phyloP scores from a whole-genome alignment of 805 yeast species.

The Torulaspora franciscae region DNA sequence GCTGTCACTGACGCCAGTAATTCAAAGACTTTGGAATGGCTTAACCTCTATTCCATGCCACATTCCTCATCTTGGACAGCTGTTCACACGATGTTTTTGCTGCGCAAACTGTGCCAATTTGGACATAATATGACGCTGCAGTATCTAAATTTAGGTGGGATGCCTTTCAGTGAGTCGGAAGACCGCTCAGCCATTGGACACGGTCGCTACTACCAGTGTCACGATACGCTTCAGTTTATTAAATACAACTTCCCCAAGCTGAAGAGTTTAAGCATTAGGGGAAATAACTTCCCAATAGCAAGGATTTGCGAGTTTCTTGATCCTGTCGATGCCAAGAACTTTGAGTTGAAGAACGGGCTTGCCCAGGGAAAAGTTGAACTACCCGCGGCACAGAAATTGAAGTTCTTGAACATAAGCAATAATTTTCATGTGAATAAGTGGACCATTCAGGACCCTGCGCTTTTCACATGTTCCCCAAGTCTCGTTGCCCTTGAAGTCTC shows the following conservation, averaged over 20 bases:
- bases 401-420: slow-evolving; percentile 62
- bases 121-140: slow-evolving; percentile 36
- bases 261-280: slow-evolving; percentile 37
- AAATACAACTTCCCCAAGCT: slow-evolving; percentile 39
- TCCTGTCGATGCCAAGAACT: slow-evolving; percentile 18
- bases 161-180: slow-evolving; percentile 46
- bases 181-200: slow-evolving; percentile 22
- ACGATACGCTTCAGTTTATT: slow-evolving; percentile 36
- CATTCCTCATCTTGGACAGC: slow-evolving; percentile 54
- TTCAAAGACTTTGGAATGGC: slow-evolving; percentile 53
- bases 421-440: slow-evolving; percentile 56
- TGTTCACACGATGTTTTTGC: slow-evolving; percentile 45
- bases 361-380: slow-evolving; percentile 4
- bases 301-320: slow-evolving; percentile 35
- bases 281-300: slow-evolving; percentile 35
- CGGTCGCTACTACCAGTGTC: slow-evolving; percentile 29
- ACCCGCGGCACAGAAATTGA: slow-evolving; percentile 35
- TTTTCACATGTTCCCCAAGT: slow-evolving; percentile 44
- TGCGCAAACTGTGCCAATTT: slow-evolving; percentile 38
- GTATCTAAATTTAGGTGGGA: slow-evolving; percentile 60
- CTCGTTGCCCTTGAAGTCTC: slow-evolving; percentile 64
- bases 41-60: slow-evolving; percentile 57
- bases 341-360: slow-evolving; percentile 17
- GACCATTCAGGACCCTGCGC: slow-evolving; percentile 47
- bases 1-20: slow-evolving; percentile 41